Evolutionary conservation across 371 early-diverging fungal species (phyloP), one percentile per base, ranked within the genome.

Genomic region (Mortierella sp.): DNA sequence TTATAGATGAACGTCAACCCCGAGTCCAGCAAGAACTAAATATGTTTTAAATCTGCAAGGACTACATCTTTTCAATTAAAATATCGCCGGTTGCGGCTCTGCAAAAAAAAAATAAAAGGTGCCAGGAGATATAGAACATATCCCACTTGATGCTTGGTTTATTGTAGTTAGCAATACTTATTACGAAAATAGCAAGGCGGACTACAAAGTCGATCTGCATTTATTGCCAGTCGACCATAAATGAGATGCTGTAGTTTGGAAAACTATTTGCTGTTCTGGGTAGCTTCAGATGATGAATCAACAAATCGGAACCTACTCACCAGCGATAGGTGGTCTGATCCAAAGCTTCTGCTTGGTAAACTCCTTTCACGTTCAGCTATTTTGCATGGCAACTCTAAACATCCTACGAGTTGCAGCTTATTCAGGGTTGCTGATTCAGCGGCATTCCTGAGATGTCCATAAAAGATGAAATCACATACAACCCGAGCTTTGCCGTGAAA

Each of bases 1-100:
- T 24, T 41, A 41, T 59, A 77, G 77, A 78, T 78, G 78, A 78
- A 78, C 78, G 78, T 78, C 43, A 78, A 78, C 78, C 78, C 78
- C 73, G 78, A 78, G 73, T 78, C 78, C 57, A 72, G 66, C 78
- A 78, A 78, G 78, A 78, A 78, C 78, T 78, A 64, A 64, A 47
- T 47, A 36, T 70, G 41, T 58, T 63, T 70, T 33, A 41, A 13
- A 43, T 28, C 58, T 36, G 55, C 33, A 40, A 24, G 55, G 55
- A 53, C 1, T 19, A 19, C 41, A 43, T 53, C 53, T 32, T 65
- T 65, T 43, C 55, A 55, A n/a, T 58, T 5, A 50, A 50, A n/a
- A 50, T 50, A 50, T 21, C 48, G 13, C 41, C 13, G 24, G 24
- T 19, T 38, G 58, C 21, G 36, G 15, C 50, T 50, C 50, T 33